Evolutionary conservation across 2,329 filamentous ascomycete species (phyloP).

Genomic region (Colletotrichum sp.): DNA sequence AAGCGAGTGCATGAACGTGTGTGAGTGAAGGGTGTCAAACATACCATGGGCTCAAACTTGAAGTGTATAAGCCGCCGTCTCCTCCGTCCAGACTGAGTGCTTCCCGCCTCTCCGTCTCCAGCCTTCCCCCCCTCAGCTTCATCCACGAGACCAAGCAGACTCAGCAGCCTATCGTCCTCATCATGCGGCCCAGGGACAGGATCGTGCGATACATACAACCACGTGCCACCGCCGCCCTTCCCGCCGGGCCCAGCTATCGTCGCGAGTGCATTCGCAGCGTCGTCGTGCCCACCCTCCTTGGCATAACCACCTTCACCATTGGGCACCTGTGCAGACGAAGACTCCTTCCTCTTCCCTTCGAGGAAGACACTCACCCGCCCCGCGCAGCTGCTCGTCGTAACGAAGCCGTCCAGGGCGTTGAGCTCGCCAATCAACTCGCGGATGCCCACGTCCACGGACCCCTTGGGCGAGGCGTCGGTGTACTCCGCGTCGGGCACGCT

Average conservation of each 20-base stretch:
- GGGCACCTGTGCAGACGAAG: not conserved
- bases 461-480: slow-evolving; percentile 86
- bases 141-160: slow-evolving; percentile 42
- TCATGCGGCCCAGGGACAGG: slow-evolving; percentile 50
- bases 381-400: slow-evolving; percentile 93
- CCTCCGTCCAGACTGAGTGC: slow-evolving; percentile 24
- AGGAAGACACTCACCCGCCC: slow-evolving; percentile 87
- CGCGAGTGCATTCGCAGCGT: slow-evolving; percentile 14
- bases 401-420: slow-evolving; percentile 75
- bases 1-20: not conserved
- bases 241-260: slow-evolving; percentile 71
- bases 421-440: slow-evolving; percentile 78
- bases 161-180: slow-evolving; percentile 21
- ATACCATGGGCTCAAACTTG: slow-evolving; percentile 94
- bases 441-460: slow-evolving; percentile 81
- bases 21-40: slow-evolving; percentile 30
- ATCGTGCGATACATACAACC: slow-evolving; percentile 90
- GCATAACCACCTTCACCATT: not conserved
- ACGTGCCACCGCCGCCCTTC: slow-evolving; percentile 83
- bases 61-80: slow-evolving; percentile 71
- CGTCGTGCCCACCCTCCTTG: slow-evolving; percentile 15
- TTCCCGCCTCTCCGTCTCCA: slow-evolving; percentile 2
- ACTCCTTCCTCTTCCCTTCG: slow-evolving; percentile 63
- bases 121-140: slow-evolving; percentile 22
- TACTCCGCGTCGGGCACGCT: slow-evolving; percentile 73